Base-by-base conservation (phyloP, 495 filamentous ascomycete genomes). In the Rostrohypoxylon terebratum region DNA sequence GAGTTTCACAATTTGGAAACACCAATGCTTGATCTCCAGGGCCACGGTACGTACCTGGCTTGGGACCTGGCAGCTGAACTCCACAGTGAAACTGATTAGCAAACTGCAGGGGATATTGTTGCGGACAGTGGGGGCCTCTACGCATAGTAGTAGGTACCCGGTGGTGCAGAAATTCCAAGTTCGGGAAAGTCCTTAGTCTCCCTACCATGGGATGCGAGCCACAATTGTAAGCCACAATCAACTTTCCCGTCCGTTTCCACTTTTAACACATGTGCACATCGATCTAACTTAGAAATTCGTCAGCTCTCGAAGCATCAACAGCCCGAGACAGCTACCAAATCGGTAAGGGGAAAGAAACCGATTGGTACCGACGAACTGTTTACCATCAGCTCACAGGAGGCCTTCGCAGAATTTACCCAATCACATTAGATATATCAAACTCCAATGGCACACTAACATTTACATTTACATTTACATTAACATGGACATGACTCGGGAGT, bases 1-100 rank as follows among this genome's bases (percentile, higher is more conserved):
- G 51, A 60, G 70, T 68, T 73, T 73, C 70, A 73, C 33, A 68
- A 54, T 54, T 60, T 54, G 51, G 42, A 62, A 57, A 59, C 48
- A 53, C 51, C 66, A 69, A 68, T 57, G 60, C 53, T 28, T 31
- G 40, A 44, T 55, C 34, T 28, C 28, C 28, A 28, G 28, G 28
- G 28, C 28, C 33, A 36, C 57, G 69, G 50, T 67, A 63, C 40
- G 51, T 53, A 21, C 59, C 64, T 67, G 63, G 45, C 63, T 48
- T 36, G 54, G 48, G 53, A 57, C 57, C 58, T 69, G 50, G 54
- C 66, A 69, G 66, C 59, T 59, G 63, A 58, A 58, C 25, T 58
- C 28, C 59, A 57, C 21, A 20, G n/a, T 64, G 48, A 18, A 47
- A 65, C 33, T 16, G 31, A 59, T 34, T 33, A 42, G 48, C 33